Conservation (phyloP, 176 grass and related monocot genomes). For the Rhynchospora breviuscula region DNA sequence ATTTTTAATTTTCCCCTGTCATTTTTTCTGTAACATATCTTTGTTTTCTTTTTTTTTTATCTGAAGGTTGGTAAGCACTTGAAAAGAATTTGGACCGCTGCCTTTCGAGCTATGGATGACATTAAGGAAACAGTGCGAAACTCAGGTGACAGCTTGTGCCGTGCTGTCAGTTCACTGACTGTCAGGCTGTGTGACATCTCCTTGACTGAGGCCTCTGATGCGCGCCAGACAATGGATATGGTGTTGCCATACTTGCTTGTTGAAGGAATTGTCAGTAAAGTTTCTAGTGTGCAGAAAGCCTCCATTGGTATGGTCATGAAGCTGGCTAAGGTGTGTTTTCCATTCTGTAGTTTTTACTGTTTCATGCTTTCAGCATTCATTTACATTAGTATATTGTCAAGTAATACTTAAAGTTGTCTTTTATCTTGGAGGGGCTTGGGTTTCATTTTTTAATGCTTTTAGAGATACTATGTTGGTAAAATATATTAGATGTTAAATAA, state of each 20-base stretch:
- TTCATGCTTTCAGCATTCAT: not conserved
- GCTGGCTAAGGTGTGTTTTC: slow-evolving; percentile 71
- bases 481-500: not conserved
- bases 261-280: slow-evolving; percentile 97
- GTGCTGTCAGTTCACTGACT: slow-evolving; percentile 79
- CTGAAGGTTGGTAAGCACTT: slow-evolving; percentile 77
- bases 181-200: slow-evolving; percentile 76
- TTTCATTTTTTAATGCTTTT: not conserved
- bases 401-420: not conserved
- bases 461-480: not conserved
- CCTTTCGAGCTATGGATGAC: slow-evolving; percentile 96
- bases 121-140: slow-evolving; percentile 98
- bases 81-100: slow-evolving; percentile 76
- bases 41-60: slow-evolving; percentile 27
- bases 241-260: slow-evolving; percentile 84
- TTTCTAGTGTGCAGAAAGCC: slow-evolving; percentile 83
- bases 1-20: not conserved
- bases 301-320: slow-evolving; percentile 93
- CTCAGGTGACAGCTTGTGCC: slow-evolving; percentile 87
- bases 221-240: slow-evolving; percentile 81
- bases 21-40: not conserved
- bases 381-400: not conserved
- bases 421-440: not conserved
- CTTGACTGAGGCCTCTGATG: slow-evolving; percentile 70
- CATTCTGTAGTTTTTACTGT: not conserved